These are phyloP conservation scores for Phytophthora chlamydospora DNA, from an alignment of 352 stramenopile species.

Conservation along the genomic window DNA sequence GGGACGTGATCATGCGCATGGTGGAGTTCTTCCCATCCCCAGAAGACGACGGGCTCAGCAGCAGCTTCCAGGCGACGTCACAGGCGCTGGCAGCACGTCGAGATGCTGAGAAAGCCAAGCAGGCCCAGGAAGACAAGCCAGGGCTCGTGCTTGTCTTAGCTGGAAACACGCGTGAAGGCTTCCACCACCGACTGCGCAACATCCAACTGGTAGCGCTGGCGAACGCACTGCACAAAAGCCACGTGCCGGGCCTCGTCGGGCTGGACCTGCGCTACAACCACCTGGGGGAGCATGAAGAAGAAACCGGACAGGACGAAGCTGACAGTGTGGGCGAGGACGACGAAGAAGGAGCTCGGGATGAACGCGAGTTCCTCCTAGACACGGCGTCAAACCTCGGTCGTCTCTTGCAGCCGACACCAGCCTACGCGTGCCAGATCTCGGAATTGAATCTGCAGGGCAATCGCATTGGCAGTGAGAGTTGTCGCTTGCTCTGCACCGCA, in stretches of 20 bases:
- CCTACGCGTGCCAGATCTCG: slow-evolving; percentile 59
- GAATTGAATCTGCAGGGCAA: slow-evolving; percentile 70
- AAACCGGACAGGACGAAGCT: slow-evolving; percentile 19
- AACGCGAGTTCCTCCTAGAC: slow-evolving; percentile 56
- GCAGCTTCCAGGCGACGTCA: slow-evolving; percentile 50
- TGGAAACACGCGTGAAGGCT: slow-evolving; percentile 62
- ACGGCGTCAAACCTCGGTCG: slow-evolving; percentile 48
- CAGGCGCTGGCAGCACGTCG: slow-evolving; percentile 54
- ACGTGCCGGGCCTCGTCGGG: slow-evolving; percentile 43
- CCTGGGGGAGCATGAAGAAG: slow-evolving; percentile 46
- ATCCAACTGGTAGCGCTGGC: slow-evolving; percentile 67
- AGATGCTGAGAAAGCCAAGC: slow-evolving; percentile 16
- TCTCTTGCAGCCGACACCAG: slow-evolving; percentile 50
- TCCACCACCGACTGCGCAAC: slow-evolving; percentile 67
- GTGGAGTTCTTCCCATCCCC: slow-evolving; percentile 47
- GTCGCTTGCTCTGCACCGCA: slow-evolving; percentile 55
- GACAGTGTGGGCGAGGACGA: slow-evolving; percentile 25
- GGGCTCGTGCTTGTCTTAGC: slow-evolving; percentile 41
- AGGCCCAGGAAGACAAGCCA: slow-evolving; percentile 8
- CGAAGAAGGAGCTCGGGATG: slow-evolving; percentile 26
- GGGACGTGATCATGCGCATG: slow-evolving; percentile 60
- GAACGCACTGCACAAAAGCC: slow-evolving; percentile 55
- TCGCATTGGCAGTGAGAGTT: slow-evolving; percentile 62
- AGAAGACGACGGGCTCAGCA: slow-evolving; percentile 34
- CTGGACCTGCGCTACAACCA: slow-evolving; percentile 66